Evolutionary conservation across 192 early-diverging fungal species (phyloP), one percentile per base, ranked within the genome.

Genomic region (Backusella macrospora): DNA sequence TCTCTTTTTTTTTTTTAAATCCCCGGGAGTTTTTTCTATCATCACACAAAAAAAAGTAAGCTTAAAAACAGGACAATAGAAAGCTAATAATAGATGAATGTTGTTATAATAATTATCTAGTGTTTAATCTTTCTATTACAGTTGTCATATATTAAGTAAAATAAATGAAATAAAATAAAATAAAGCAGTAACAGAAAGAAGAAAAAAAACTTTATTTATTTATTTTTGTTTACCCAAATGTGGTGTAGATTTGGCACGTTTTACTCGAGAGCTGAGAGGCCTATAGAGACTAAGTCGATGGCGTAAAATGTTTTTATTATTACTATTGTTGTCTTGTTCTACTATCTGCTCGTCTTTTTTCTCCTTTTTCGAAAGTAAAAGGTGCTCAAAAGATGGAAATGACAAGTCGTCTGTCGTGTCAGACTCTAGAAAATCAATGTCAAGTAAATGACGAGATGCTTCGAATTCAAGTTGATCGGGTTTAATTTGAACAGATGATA

Each of bases 201-300:
- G 23, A 64, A 13, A 65, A 38, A n/a, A 65, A 65, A 65, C 52
- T 26, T 59, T 59, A 59, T 59, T 59, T 59, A 59, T 59, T 59
- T 18, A 2, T 34, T 23, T 21, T 59, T 59, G 52, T 59, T 59
- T 59, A 59, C 52, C 52, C 4, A 59, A 21, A 59, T 59, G 52
- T 26, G 52, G 52, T 59, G 52, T 59, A 12, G 52, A 59, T 59
- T 59, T 59, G n/a, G 52, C 52, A 59, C 52, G 52, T 59, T 59
- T 59, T 18, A 59, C 52, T 26, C 52, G 52, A 59, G 52, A 59
- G 21, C 52, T 26, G 21, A 59, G 52, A 4, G 52, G 52, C 6
- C n/a, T 59, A 23, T 59, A 59, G 1, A 59, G 13, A 12, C 52
- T 59, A 13, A 59, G 21, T 4, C 52, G 52, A 59, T 59, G 52